Conservation (phyloP, 179 eudicot species). For the Pouteria campechiana region DNA sequence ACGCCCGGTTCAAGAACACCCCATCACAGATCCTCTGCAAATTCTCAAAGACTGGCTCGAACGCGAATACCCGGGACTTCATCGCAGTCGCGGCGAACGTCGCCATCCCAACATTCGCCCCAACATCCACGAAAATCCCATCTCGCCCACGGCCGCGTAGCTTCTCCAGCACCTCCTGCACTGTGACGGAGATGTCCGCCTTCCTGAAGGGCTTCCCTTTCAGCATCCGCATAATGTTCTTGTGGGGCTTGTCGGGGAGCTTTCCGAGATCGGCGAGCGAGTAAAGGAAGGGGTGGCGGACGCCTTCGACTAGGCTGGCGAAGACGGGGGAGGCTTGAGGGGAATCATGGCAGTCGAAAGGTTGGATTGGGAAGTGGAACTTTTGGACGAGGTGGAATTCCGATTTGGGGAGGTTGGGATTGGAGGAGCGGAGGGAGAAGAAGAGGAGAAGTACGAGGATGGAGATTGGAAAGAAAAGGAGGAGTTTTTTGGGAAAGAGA, state of each 20-base stretch:
- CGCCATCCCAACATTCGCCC: constrained; percentile 99
- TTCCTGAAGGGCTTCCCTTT: constrained; percentile 63
- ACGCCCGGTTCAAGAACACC: constrained; percentile 67
- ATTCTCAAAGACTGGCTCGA: constrained; percentile 94
- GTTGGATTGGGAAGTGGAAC: constrained; percentile 23
- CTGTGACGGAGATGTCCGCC: constrained; percentile 65
- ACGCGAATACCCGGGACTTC: constrained; percentile 72
- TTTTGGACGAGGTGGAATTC: constrained; percentile 3
- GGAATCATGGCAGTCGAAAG: constrained; percentile 55
- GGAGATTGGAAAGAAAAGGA: constrained; percentile 38
- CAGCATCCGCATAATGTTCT: constrained; percentile 63
- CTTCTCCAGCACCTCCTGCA: constrained; percentile 55
- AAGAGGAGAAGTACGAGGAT: constrained; percentile 51
- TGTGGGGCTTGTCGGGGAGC: constrained; percentile 82
- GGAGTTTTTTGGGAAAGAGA: constrained; percentile 28
- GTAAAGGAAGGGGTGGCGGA: constrained; percentile 59
- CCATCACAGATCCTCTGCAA: constrained; percentile 96
- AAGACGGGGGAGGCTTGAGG: constrained; percentile 82
- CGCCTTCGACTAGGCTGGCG: constrained; percentile 67
- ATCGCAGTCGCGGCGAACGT: constrained; percentile 80
- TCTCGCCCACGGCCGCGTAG: constrained; percentile 23
- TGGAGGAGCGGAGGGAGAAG: constrained; percentile 21
- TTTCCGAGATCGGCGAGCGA: constrained; percentile 67
- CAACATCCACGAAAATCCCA: constrained; percentile 81
- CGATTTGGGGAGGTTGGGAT: constrained; percentile 22